Percentiles rank a stretch among this genome's conserved stretches.
phyloP scores from a whole-genome alignment of 352 stramenopile genomes.

The Pythium monospermum region DNA sequence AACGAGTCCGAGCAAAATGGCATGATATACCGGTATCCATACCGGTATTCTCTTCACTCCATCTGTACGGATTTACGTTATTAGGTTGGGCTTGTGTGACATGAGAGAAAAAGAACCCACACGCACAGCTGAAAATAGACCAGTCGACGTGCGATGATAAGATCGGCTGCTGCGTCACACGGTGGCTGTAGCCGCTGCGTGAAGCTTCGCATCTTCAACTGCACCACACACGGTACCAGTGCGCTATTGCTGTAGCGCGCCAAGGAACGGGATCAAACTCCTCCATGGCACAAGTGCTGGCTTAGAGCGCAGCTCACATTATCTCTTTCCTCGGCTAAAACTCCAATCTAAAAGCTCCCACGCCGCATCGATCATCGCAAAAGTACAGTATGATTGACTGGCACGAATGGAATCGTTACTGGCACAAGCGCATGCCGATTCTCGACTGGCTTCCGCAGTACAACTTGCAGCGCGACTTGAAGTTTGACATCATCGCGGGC shows the following conservation, averaged over 20 bases:
- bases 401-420: constrained; percentile 15
- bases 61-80: background rate
- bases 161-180: no score
- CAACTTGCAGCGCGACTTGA: constrained; percentile 50
- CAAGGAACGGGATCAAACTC: no score
- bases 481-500: constrained; percentile 59
- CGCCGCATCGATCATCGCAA: background rate
- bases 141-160: background rate
- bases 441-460: constrained; percentile 71
- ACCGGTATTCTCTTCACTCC: background rate
- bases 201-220: constrained; percentile 1
- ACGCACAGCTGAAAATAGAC: background rate
- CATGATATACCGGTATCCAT: no score
- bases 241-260: no score
- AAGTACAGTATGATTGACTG: constrained; percentile 14
- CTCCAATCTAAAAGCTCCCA: background rate
- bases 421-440: constrained; percentile 53
- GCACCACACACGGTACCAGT: background rate
- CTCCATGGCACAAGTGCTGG: no score
- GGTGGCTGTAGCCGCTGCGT: background rate
- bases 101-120: constrained; percentile 1
- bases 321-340: no score
- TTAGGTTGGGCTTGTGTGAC: background rate
- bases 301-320: no score
- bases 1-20: no score